phyloP scores from a whole-genome alignment of 768 basidiomycete species.

The Russula emetica region DNA sequence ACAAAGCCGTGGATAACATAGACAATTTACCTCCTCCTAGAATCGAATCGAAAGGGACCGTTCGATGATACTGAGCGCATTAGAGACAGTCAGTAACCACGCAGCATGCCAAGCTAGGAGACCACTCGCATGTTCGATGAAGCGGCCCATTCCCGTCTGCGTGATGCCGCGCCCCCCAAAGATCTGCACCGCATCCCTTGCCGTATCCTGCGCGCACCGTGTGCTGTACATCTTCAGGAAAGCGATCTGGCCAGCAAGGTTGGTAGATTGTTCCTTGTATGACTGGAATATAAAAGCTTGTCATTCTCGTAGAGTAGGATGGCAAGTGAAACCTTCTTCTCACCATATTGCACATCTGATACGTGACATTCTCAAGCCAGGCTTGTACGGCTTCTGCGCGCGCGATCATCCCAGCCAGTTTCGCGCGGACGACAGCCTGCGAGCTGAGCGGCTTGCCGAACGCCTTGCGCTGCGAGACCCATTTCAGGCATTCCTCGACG shows the following conservation, averaged over 20 bases:
- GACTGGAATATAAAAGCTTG: constrained; percentile 37
- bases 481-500: constrained; percentile 87
- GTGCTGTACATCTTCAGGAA: constrained; percentile 79
- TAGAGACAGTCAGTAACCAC: neutral
- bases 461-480: constrained; percentile 76
- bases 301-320: neutral
- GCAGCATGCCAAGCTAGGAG: neutral
- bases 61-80: constrained; percentile 53
- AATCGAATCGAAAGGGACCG: constrained; percentile 62
- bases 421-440: constrained; percentile 83
- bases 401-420: constrained; percentile 86
- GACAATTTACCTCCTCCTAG: constrained; percentile 54
- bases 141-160: constrained; percentile 76
- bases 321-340: constrained; percentile 15
- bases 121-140: constrained; percentile 61
- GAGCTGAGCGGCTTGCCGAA: constrained; percentile 83
- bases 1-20: neutral
- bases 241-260: constrained; percentile 77
- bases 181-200: constrained; percentile 77
- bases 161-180: constrained; percentile 86
- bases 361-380: constrained; percentile 84
- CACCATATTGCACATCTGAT: constrained; percentile 85
- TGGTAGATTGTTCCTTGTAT: constrained; percentile 67
- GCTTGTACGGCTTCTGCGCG: constrained; percentile 73
- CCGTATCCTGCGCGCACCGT: constrained; percentile 69